These are phyloP conservation scores for Populus simonii DNA, from an alignment of 345 rosid genomes.

Conservation along the genomic window DNA sequence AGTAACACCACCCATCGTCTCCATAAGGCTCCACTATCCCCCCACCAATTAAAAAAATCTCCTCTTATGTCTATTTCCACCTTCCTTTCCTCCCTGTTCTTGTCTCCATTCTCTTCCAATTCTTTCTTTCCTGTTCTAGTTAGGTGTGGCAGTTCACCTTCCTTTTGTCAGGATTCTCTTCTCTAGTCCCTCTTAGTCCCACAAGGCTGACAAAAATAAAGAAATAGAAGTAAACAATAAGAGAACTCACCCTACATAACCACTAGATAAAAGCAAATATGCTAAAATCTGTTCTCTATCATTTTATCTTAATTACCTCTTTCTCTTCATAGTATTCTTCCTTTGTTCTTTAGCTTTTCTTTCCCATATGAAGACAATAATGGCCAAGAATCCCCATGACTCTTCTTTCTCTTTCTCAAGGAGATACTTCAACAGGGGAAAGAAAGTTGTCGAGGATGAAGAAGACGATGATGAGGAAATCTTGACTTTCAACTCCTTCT, in stretches of 20 bases:
- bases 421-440: slow-evolving; percentile 78
- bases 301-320: not conserved
- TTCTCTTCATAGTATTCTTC: not conserved
- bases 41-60: not conserved
- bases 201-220: slow-evolving; percentile 26
- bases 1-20: slow-evolving; percentile 24
- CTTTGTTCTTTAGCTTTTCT: not conserved
- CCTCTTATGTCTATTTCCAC: slow-evolving; percentile 12
- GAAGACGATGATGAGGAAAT: slow-evolving; percentile 45
- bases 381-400: slow-evolving; percentile 63
- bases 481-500: slow-evolving; percentile 37
- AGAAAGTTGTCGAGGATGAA: slow-evolving; percentile 57
- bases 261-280: not conserved
- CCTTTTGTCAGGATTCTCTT: slow-evolving; percentile 43
- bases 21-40: slow-evolving; percentile 20
- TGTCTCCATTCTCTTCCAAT: slow-evolving; percentile 15
- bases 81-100: slow-evolving; percentile 4
- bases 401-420: slow-evolving; percentile 89
- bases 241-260: slow-evolving; percentile 20
- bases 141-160: slow-evolving; percentile 88
- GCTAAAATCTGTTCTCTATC: not conserved
- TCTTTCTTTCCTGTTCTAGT: slow-evolving; percentile 24
- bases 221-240: not conserved
- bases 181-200: slow-evolving; percentile 18
- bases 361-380: slow-evolving; percentile 64